Conservation (phyloP, 2,329 filamentous ascomycete genomes). For the Exserohilum turcica region DNA sequence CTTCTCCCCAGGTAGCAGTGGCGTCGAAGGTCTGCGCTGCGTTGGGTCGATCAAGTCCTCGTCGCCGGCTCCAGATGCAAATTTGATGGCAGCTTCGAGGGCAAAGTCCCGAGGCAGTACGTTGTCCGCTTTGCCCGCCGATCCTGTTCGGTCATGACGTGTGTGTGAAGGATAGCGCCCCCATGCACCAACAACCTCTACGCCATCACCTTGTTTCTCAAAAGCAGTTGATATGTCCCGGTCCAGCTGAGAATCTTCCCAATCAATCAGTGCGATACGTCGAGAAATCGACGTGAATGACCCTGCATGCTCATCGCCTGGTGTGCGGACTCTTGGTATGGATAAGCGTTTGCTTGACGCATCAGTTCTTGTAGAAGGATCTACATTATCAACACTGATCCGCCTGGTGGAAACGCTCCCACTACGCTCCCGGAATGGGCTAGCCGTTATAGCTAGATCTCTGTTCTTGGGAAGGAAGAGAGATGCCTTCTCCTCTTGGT, state of each 20-base stretch:
- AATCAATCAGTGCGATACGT: slow-evolving; percentile 28
- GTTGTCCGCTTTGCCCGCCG: slow-evolving; percentile 47
- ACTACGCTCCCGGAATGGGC: slow-evolving; percentile 42
- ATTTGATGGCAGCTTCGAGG: slow-evolving; percentile 38
- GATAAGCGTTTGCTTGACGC: slow-evolving; percentile 12
- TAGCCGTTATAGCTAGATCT: slow-evolving; percentile 31
- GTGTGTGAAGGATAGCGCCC: slow-evolving; percentile 54
- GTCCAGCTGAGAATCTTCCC: slow-evolving; percentile 6
- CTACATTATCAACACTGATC: slow-evolving; percentile 8
- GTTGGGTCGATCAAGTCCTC: slow-evolving; percentile 37
- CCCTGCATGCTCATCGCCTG: neutral
- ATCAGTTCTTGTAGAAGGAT: slow-evolving; percentile 4
- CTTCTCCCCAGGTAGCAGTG: slow-evolving; percentile 30
- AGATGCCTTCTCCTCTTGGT: slow-evolving; percentile 43
- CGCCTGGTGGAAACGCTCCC: slow-evolving; percentile 25
- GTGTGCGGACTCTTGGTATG: slow-evolving; percentile 6
- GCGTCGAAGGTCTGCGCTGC: slow-evolving; percentile 25
- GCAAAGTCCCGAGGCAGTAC: slow-evolving; percentile 53
- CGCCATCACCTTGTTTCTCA: slow-evolving; percentile 34
- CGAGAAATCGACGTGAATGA: slow-evolving; percentile 6
- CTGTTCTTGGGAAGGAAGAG: slow-evolving; percentile 44
- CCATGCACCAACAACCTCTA: slow-evolving; percentile 49
- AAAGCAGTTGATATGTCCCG: slow-evolving; percentile 27
- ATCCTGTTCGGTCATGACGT: slow-evolving; percentile 48
- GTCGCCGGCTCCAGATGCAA: slow-evolving; percentile 26